Evolutionary conservation across 495 filamentous ascomycete genomes (phyloP).

Genomic region (Penicillium canariense): DNA sequence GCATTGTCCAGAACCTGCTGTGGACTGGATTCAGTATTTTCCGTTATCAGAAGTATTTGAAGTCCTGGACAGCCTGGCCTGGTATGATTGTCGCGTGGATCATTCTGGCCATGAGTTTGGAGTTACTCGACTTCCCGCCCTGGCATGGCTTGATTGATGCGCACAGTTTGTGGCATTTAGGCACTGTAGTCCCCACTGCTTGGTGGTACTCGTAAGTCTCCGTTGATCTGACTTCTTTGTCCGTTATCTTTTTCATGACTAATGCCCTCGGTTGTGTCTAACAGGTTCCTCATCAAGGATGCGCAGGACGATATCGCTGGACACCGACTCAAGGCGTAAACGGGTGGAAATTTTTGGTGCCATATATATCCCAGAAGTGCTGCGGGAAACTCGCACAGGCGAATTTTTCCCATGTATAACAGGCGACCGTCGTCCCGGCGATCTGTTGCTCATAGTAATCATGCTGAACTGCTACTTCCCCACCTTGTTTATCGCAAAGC

Average conservation of each 20-base stretch:
- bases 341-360: background rate
- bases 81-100: slow-evolving; percentile 92
- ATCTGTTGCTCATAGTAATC: slow-evolving; percentile 14
- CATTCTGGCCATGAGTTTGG: slow-evolving; percentile 88
- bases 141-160: slow-evolving; percentile 82
- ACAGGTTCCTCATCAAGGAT: slow-evolving; percentile 76
- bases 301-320: slow-evolving; percentile 69
- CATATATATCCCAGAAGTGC: slow-evolving; percentile 3
- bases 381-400: background rate
- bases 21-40: slow-evolving; percentile 82
- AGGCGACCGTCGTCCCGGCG: slow-evolving; percentile 14
- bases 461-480: slow-evolving; percentile 4
- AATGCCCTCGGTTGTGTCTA: slow-evolving; percentile 14
- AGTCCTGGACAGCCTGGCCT: slow-evolving; percentile 84
- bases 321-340: slow-evolving; percentile 49
- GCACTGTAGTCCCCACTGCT: slow-evolving; percentile 82
- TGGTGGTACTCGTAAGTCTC: slow-evolving; percentile 91
- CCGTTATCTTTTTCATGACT: slow-evolving; percentile 13
- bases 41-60: slow-evolving; percentile 64
- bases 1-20: slow-evolving; percentile 74
- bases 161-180: slow-evolving; percentile 93
- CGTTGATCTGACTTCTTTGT: slow-evolving; percentile 1
- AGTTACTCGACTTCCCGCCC: slow-evolving; percentile 91
- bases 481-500: slow-evolving; percentile 6
- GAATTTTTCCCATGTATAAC: slow-evolving; percentile 12